These are phyloP conservation scores for Monosporascus sp. DNA, from an alignment of 2,329 filamentous ascomycete species.

Conservation along the genomic window DNA sequence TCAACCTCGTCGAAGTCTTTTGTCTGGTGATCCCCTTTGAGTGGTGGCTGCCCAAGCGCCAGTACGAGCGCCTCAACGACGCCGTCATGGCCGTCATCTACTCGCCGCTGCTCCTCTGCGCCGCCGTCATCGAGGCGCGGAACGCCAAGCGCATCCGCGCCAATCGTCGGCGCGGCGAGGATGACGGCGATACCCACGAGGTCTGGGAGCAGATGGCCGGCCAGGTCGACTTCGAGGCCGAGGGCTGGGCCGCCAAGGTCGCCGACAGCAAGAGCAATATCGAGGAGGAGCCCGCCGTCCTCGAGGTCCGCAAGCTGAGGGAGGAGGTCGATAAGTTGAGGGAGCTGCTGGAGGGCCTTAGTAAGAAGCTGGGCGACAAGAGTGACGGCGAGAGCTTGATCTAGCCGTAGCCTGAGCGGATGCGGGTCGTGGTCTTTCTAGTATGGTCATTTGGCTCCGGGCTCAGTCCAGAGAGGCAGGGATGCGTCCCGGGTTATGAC, in stretches of 20 bases:
- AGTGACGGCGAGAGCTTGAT: slow-evolving; percentile 12
- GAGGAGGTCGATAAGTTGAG: slow-evolving; percentile 55
- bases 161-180: slow-evolving; percentile 76
- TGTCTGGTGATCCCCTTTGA: slow-evolving; percentile 75
- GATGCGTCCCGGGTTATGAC: background rate
- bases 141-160: slow-evolving; percentile 60
- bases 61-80: slow-evolving; percentile 81
- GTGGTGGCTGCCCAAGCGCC: slow-evolving; percentile 80
- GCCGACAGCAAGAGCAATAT: slow-evolving; percentile 73
- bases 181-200: slow-evolving; percentile 81
- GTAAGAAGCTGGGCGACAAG: slow-evolving; percentile 13
- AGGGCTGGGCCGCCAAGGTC: slow-evolving; percentile 82
- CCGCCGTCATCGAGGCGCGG: slow-evolving; percentile 65
- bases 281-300: slow-evolving; percentile 68
- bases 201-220: slow-evolving; percentile 85
- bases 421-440: background rate
- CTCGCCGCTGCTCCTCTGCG: slow-evolving; percentile 73
- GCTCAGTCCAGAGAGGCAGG: background rate
- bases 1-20: slow-evolving; percentile 89
- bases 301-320: slow-evolving; percentile 59
- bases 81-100: slow-evolving; percentile 83
- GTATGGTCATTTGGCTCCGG: background rate
- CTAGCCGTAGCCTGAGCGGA: background rate
- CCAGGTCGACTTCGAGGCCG: slow-evolving; percentile 71
- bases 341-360: slow-evolving; percentile 32